Evolutionary conservation across 2,329 filamentous ascomycete species (phyloP).

Genomic region (Fusarium sp.): DNA sequence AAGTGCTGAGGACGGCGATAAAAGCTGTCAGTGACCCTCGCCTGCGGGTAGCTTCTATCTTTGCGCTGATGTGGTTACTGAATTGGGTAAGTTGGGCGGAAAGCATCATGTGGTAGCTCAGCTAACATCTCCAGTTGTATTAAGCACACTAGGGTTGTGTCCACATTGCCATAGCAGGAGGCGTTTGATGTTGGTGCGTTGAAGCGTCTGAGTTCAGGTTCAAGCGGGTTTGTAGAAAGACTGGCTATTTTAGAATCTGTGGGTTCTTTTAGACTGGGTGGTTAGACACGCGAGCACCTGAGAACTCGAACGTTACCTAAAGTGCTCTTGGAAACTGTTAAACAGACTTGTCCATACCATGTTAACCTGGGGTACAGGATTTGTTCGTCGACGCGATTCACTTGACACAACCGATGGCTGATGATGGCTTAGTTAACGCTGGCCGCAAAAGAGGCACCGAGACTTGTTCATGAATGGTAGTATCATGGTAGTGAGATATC

Average conservation of each 20-base stretch:
- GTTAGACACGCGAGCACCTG: neutral
- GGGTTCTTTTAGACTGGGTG: neutral
- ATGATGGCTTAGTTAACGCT: too few species aligned
- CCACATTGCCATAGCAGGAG: neutral
- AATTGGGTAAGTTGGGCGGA: slow-evolving; percentile 32
- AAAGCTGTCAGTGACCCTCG: slow-evolving; percentile 5
- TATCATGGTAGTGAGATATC: neutral
- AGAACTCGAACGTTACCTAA: neutral
- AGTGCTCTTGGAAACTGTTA: neutral
- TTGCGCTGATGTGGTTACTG: slow-evolving; percentile 38
- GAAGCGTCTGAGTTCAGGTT: neutral
- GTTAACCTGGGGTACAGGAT: neutral
- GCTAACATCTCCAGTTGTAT: slow-evolving; percentile 34
- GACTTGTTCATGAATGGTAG: neutral
- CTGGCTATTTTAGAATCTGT: neutral
- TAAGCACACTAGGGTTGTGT: neutral
- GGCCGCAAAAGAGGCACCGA: too few species aligned
- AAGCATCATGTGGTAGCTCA: fast-evolving
- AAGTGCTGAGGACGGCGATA: neutral
- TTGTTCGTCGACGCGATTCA: neutral
- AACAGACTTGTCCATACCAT: neutral
- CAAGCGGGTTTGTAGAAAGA: neutral
- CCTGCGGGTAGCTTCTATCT: slow-evolving; percentile 24
- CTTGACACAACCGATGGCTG: neutral
- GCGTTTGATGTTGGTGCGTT: neutral